These are phyloP conservation scores for Babesia microti DNA, from an alignment of 169 alveolate species.

Conservation along the genomic window DNA sequence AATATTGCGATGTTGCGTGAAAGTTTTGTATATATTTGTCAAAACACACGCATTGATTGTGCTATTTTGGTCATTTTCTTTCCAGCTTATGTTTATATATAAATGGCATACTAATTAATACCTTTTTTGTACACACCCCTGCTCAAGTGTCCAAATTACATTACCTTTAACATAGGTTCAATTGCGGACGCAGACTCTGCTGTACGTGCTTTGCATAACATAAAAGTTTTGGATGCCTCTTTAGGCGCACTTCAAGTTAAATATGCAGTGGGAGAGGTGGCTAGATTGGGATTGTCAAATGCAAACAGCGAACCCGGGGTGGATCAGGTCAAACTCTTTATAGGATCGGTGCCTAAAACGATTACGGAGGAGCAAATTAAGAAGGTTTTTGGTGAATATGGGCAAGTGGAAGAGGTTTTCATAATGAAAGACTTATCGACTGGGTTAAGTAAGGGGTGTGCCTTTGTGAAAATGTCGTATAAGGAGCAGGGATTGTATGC, in stretches of 20 bases:
- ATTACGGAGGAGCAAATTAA: slow-evolving; percentile 67
- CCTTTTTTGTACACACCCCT: too few species aligned
- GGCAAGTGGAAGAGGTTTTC: slow-evolving; percentile 72
- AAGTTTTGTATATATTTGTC: too few species aligned
- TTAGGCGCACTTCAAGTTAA: slow-evolving; percentile 73
- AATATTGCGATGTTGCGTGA: too few species aligned
- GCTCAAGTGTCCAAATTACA: too few species aligned
- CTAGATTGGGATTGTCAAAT: slow-evolving; percentile 69
- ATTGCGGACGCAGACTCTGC: slow-evolving; percentile 81
- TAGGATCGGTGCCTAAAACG: slow-evolving; percentile 74
- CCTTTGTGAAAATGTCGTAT: slow-evolving; percentile 71
- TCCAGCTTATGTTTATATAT: too few species aligned
- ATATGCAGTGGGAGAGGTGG: slow-evolving; percentile 79
- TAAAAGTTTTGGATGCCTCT: slow-evolving; percentile 60
- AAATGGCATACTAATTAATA: too few species aligned
- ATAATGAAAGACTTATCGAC: slow-evolving; percentile 68
- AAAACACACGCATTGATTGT: too few species aligned
- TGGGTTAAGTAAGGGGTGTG: slow-evolving; percentile 77
- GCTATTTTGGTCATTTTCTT: too few species aligned
- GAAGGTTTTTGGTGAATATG: slow-evolving; percentile 67
- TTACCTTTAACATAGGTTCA: too few species aligned
- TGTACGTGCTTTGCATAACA: slow-evolving; percentile 67
- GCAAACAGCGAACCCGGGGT: slow-evolving; percentile 66
- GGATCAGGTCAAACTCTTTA: slow-evolving; percentile 76
- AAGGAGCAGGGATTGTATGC: slow-evolving; percentile 81